A percentile compares a stretch with the other conserved stretches of the same genome.
phyloP scores from a whole-genome alignment of 768 basidiomycete genomes.

The Auricularia sp. region DNA sequence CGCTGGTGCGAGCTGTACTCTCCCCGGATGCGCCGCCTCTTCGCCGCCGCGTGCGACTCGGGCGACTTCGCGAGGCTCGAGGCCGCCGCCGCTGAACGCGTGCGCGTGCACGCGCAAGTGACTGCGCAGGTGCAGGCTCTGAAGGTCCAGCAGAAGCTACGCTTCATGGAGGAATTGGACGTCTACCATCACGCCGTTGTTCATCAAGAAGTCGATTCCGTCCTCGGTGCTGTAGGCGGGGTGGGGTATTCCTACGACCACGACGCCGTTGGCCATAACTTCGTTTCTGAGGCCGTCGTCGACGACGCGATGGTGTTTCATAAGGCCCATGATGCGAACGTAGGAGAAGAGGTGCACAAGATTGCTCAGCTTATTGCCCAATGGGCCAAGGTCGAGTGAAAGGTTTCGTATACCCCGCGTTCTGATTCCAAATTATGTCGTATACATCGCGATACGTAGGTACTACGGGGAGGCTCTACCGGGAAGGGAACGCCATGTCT shows the following conservation, averaged over 20 bases:
- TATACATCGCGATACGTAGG: no score
- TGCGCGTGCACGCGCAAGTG: not conserved
- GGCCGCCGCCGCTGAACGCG: not conserved
- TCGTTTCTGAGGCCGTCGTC: not conserved
- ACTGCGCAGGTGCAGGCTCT: not conserved
- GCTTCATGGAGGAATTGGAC: not conserved
- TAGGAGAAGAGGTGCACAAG: not conserved
- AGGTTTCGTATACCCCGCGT: not conserved
- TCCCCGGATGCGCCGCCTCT: not conserved
- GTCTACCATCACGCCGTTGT: not conserved
- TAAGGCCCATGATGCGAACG: not conserved
- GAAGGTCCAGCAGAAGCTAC: not conserved
- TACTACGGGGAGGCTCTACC: no score
- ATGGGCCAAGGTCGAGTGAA: not conserved
- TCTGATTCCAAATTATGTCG: no score
- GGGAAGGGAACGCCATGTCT: no score
- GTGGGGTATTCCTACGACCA: not conserved
- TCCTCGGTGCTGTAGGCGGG: not conserved
- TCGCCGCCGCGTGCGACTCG: not conserved
- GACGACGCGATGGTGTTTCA: not conserved
- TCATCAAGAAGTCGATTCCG: not conserved
- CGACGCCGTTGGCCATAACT: not conserved
- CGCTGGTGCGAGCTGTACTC: constrained; percentile 1
- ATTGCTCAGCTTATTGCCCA: not conserved
- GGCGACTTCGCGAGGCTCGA: not conserved